phyloP scores from a whole-genome alignment of 306 rosid genomes.

The Rubus parviflorus region DNA sequence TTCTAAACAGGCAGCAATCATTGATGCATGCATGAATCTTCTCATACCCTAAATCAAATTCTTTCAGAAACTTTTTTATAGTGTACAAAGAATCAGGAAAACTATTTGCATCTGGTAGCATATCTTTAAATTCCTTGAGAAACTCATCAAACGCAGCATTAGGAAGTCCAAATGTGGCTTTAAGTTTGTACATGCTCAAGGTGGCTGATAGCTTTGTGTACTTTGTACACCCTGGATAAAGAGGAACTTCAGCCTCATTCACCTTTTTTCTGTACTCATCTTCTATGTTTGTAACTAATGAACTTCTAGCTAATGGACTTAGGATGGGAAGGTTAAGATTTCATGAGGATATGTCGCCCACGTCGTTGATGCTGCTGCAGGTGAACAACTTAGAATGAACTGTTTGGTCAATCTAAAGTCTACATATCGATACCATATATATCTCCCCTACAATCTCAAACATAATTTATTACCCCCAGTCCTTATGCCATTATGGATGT shows the following conservation, averaged over 20 bases:
- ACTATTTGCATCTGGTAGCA: background rate
- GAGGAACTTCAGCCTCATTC: background rate
- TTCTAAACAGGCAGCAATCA: background rate
- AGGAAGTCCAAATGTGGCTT: background rate
- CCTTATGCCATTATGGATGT: too few relatives aligned
- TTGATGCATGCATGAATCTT: background rate
- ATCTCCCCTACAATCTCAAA: too few relatives aligned
- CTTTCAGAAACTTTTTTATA: background rate
- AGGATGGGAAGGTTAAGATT: too few relatives aligned
- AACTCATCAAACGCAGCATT: background rate
- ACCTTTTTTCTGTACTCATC: background rate
- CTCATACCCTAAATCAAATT: background rate
- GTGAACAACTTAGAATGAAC: too few relatives aligned
- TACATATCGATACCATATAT: too few relatives aligned
- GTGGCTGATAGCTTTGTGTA: background rate
- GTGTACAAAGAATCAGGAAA: background rate
- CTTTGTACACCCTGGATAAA: background rate
- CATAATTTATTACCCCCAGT: too few relatives aligned
- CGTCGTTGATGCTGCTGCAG: too few relatives aligned
- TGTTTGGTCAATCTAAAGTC: too few relatives aligned
- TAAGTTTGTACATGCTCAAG: background rate
- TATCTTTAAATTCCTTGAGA: background rate
- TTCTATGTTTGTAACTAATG: background rate
- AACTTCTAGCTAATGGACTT: background rate
- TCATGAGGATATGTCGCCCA: too few relatives aligned